Conservation (phyloP, 768 basidiomycete species). For the Coprinopsis strossmayeri region DNA sequence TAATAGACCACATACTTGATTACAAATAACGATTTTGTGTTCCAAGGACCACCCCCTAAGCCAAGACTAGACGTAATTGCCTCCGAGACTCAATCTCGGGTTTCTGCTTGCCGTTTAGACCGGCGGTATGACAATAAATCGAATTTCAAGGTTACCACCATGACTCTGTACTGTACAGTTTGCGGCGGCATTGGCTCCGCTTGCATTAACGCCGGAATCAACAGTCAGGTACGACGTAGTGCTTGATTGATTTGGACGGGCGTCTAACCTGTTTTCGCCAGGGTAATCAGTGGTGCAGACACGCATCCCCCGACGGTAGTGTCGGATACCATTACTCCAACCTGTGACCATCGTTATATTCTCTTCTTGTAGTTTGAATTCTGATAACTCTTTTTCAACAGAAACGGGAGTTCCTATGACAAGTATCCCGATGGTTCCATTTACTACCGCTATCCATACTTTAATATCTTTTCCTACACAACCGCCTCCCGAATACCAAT, state of each 20-base stretch:
- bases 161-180: not conserved
- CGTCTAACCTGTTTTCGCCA: not conserved
- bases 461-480: too few relatives aligned
- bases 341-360: too few relatives aligned
- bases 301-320: not conserved
- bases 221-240: not conserved
- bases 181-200: not conserved
- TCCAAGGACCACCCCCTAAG: too few relatives aligned
- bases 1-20: too few relatives aligned
- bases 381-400: not conserved
- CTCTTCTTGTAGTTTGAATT: too few relatives aligned
- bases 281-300: not conserved
- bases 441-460: too few relatives aligned
- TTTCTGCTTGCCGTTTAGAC: too few relatives aligned
- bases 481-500: too few relatives aligned
- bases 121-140: too few relatives aligned
- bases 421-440: not conserved
- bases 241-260: not conserved
- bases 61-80: too few relatives aligned
- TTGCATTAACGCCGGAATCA: not conserved
- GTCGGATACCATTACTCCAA: not conserved
- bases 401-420: not conserved
- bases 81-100: too few relatives aligned
- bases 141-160: not conserved
- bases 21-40: too few relatives aligned